These are phyloP conservation scores for Tetrapisispora phaffii DNA, from an alignment of 805 yeast species.

Conservation along the genomic window DNA sequence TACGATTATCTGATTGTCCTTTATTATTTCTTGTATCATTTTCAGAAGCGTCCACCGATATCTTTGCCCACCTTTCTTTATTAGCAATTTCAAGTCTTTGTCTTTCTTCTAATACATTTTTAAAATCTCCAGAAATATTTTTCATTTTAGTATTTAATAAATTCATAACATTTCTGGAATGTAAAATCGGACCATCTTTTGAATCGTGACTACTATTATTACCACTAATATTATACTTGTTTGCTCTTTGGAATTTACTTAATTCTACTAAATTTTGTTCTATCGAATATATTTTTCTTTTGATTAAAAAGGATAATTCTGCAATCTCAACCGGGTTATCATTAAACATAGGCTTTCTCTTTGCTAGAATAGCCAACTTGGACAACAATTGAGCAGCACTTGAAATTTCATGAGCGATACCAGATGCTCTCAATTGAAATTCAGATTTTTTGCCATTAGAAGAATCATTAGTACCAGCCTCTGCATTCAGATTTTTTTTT, in stretches of 20 bases:
- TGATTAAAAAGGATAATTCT: conserved; percentile 73
- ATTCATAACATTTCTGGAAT: conserved; percentile 79
- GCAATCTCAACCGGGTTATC: conserved; percentile 91
- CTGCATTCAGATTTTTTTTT: neutral
- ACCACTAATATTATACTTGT: conserved; percentile 50
- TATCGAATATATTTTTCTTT: conserved; percentile 37
- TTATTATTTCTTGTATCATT: conserved; percentile 1
- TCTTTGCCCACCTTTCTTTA: conserved; percentile 74
- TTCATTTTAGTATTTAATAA: conserved; percentile 81
- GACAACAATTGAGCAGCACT: conserved; percentile 73
- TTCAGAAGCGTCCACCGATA: conserved; percentile 33
- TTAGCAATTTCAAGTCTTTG: conserved; percentile 75
- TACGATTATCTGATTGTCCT: conserved; percentile 5
- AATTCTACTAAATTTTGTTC: conserved; percentile 80
- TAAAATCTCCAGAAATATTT: conserved; percentile 85
- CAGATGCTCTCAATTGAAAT: conserved; percentile 62
- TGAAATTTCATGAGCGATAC: conserved; percentile 81
- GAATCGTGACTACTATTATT: neutral
- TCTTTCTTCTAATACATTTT: conserved; percentile 77
- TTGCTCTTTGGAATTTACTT: conserved; percentile 40
- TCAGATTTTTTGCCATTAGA: conserved; percentile 37
- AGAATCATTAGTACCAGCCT: neutral
- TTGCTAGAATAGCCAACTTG: conserved; percentile 74
- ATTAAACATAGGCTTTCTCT: conserved; percentile 81
- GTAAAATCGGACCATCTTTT: conserved; percentile 36